Base-by-base conservation (phyloP, 1,284 basidiomycete species). In the Blastosporella zonata region DNA sequence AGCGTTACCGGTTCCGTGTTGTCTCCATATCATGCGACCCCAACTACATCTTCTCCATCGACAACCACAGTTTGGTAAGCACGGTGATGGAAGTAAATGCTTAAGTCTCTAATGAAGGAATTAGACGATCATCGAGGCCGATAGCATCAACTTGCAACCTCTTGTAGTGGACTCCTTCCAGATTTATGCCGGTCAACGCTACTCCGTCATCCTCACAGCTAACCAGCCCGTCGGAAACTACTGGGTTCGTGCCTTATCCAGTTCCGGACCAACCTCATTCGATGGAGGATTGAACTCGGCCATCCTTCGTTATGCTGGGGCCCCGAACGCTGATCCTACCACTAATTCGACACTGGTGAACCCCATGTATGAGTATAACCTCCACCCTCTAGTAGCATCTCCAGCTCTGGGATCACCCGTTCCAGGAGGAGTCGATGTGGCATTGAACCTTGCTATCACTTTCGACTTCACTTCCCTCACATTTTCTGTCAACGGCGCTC, bases 221-320 rank as follows among this genome's bases (percentile, higher is more conserved):
- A 57, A 72, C 66, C 57, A 59, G 37, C 46, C 59, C 2, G 45
- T 63, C 10, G 55, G 31, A 0, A 80, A 76, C 49, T 79, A 79
- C 52, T 77, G 78, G 73, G 56, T 77, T 48, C 69, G 74, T 12
- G 62, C 65, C 1, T 44, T 58, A 12, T 66, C 66, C 5, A 63
- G 61, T 33, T 8, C 58, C 2, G 38, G 38, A 6, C n/a, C 28
- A 7, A 13, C 22, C 2, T 47, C 46, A 0, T 71, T 75, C 50
- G 59, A 46, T 0, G 65, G 63, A 4, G 73, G 73, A 2, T 57
- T 71, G 34, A 78, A 78, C 55, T 67, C 68, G 9, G 82, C 79
- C 1, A 77, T 84, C 47, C 57, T 84, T 29, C 72, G 75, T 10
- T 85, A 84, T 29, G 44, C 44, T 28, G 44, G 44, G 9, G 44